Evolutionary conservation across 352 stramenopile genomes (phyloP), one percentile per base, ranked within the genome.

Genomic region (Thalassiosira livingstoniorum): DNA sequence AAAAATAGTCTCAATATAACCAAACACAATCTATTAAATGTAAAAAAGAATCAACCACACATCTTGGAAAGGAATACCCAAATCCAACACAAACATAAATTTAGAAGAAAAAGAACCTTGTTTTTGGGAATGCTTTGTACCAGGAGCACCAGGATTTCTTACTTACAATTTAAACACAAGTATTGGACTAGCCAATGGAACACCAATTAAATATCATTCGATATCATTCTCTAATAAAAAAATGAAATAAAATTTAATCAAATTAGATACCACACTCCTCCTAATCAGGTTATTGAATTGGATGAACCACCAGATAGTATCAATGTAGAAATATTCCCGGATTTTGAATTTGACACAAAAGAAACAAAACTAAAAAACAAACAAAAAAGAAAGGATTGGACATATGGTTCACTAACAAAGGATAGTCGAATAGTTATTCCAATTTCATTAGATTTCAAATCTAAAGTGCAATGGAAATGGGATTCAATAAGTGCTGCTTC

Each of bases 41-140:
- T 11, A 13, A n/a, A n/a, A n/a, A n/a, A n/a, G n/a, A n/a, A n/a
- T n/a, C n/a, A n/a, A n/a, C n/a, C n/a, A n/a, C n/a, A n/a, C n/a
- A n/a, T n/a, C n/a, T 13, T 79, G 71, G 71, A 62, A 72, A 32
- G 58, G 57, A 45, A 70, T 64, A 43, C 71, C 71, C 11, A 79
- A 61, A 34, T 29, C 57, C 10, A 2, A 11, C 13, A 60, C 71
- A n/a, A 42, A 31, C 1, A 27, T 13, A 27, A 72, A 27, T 3
- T 42, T 29, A 23, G 29, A 58, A 43, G 45, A 53, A 42, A 2
- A 72, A 29, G 71, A 79, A 23, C 60, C 25, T n/a, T 79, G 71
- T 43, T 79, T 79, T 53, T 79, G 71, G 71, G 71, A 79, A 43
- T 31, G 53, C 7, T 79, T 72, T 53, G 58, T 79, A 27, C 37